phyloP scores from a whole-genome alignment of 306 rosid species.

The Boehmeria nivea region DNA sequence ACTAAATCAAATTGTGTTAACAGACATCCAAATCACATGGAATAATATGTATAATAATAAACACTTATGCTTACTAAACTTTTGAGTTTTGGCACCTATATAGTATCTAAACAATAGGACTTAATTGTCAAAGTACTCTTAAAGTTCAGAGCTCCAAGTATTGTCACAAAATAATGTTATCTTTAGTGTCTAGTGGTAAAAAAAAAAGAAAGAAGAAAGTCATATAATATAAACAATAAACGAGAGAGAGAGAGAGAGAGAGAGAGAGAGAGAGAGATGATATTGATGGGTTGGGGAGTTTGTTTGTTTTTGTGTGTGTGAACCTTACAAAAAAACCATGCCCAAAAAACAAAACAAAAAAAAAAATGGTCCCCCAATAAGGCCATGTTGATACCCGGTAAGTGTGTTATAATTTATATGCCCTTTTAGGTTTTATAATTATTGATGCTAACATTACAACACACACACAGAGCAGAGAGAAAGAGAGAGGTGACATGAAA shows the following conservation, averaged over 20 bases:
- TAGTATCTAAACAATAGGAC: too few species aligned
- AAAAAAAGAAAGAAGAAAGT: too few species aligned
- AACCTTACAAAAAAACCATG: constrained; percentile 15
- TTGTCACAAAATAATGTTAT: too few species aligned
- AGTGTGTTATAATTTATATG: constrained; percentile 10
- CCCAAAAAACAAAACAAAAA: constrained; percentile 22
- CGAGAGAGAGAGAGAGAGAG: not conserved
- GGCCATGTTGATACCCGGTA: constrained; percentile 11
- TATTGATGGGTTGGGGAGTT: not conserved
- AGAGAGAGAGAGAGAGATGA: not conserved
- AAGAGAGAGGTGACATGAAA: constrained; percentile 19
- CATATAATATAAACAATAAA: not conserved
- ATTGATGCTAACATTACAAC: constrained; percentile 56
- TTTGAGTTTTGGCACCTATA: too few species aligned
- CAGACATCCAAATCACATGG: too few species aligned
- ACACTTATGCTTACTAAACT: too few species aligned
- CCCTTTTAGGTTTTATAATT: constrained; percentile 28
- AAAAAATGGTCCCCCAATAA: constrained; percentile 49
- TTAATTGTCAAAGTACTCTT: too few species aligned
- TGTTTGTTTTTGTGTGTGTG: constrained; percentile 8
- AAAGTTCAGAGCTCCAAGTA: too few species aligned
- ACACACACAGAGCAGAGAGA: constrained; percentile 28
- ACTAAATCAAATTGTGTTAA: too few species aligned
- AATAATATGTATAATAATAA: too few species aligned
- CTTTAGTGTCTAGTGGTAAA: too few species aligned